A percentile compares a stretch with the other conserved stretches of the same genome.
phyloP scores from a whole-genome alignment of 345 rosid species.

The Eucalyptus polyanthemos region DNA sequence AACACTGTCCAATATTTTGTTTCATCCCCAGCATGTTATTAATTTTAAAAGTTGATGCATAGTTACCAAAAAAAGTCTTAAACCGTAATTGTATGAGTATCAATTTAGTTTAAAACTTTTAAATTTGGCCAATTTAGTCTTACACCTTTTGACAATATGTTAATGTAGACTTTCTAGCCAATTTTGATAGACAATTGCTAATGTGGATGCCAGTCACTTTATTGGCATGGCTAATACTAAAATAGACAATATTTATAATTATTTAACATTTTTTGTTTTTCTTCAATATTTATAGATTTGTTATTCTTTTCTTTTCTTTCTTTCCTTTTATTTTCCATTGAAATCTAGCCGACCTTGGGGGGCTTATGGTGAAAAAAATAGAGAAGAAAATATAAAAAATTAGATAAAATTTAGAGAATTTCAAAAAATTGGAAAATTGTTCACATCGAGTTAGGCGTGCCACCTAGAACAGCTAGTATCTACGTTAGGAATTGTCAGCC shows the following conservation, averaged over 20 bases:
- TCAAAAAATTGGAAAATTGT: too few species aligned
- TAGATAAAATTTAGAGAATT: not conserved
- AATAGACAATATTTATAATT: not conserved
- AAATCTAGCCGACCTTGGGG: not conserved
- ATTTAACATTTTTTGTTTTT: too few species aligned
- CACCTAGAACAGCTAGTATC: fast-evolving
- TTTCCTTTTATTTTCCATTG: not conserved
- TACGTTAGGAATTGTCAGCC: fast-evolving
- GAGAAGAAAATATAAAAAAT: not conserved
- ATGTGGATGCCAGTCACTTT: not conserved
- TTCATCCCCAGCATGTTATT: not conserved
- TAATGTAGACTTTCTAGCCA: not conserved
- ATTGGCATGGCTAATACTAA: too few species aligned
- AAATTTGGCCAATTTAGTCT: not conserved
- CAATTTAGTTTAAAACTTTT: too few species aligned
- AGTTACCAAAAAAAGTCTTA: not conserved
- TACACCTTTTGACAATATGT: not conserved
- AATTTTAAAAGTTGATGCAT: too few species aligned
- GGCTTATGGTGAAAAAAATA: not conserved
- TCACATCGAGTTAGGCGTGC: fast-evolving
- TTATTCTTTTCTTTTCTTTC: not conserved
- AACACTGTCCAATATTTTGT: not conserved
- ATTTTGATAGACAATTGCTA: not conserved
- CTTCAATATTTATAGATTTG: too few species aligned
- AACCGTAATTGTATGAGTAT: not conserved